Base-by-base conservation (phyloP, 73 alveolate genomes). In the Breviolum minutum region DNA sequence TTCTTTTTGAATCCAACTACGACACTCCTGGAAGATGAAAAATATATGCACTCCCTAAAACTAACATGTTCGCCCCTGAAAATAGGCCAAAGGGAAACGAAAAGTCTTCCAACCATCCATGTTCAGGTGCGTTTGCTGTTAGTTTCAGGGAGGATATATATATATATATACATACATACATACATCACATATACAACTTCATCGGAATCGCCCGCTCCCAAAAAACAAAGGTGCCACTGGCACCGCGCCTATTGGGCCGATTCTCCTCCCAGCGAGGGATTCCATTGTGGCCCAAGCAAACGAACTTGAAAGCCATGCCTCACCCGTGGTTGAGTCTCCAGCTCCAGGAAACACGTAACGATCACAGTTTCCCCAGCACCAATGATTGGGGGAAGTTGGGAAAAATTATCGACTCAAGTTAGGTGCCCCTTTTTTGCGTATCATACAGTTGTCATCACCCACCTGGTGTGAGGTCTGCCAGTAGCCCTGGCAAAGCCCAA, bases 251-350 rank as follows among this genome's bases (percentile, higher is more conserved):
- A 87, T 89, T 89, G 63, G 96, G 96, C 73, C 96, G 96, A 62
- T 89, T 89, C 87, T 89, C 96, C 40, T 89, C 96, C 96, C 96
- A 89, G 12, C 96, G 83, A 19, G 96, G 96, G 68, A 89, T 89
- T 87, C 96, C 96, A 29, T 89, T 89, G 87, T 89, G 96, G 87
- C 96, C 96, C 87, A 89, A 73, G 87, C 96, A 89, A 6, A 89
- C 96, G 48, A 89, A 89, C 87, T 89, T 89, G 63, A 70, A 89
- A 74, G 86, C 74, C 96, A 40, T 89, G 76, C 96, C 96, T 89
- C 71, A 63, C 84, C 16, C 32, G 76, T 61, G 24, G n/a, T 61
- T 16, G 70, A 12, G 20, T 0, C 64, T 2, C 13, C 13, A 79
- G 10, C 68, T 13, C 63, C 26, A 29, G 64, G 16, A 7, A 7